These are phyloP conservation scores for Kickxella alabastrina DNA, from an alignment of 192 early-diverging fungal genomes.

Conservation along the genomic window DNA sequence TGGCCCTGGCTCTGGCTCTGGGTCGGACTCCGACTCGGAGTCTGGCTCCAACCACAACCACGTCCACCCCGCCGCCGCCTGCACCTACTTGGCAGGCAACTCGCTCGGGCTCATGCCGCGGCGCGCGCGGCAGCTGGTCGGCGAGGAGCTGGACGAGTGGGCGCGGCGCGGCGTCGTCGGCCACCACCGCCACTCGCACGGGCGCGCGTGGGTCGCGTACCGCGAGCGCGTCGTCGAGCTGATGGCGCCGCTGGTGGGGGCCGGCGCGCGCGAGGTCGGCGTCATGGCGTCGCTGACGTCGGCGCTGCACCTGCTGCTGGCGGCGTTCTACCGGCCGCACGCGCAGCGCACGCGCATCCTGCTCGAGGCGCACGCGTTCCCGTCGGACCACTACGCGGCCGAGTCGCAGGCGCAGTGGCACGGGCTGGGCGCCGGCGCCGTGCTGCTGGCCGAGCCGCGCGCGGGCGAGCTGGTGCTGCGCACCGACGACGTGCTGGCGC, in stretches of 20 bases:
- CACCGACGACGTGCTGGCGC: slow-evolving; percentile 76
- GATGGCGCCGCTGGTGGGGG: slow-evolving; percentile 77
- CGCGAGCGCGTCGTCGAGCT: slow-evolving; percentile 72
- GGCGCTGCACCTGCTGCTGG: slow-evolving; percentile 87
- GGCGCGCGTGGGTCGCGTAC: slow-evolving; percentile 82
- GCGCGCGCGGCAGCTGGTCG: slow-evolving; percentile 59
- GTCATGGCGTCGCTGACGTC: slow-evolving; percentile 91
- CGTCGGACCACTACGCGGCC: slow-evolving; percentile 92
- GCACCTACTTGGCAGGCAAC: slow-evolving; percentile 90
- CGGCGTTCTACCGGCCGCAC: slow-evolving; percentile 91
- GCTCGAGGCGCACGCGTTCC: slow-evolving; percentile 91
- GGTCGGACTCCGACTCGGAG: slow-evolving; percentile 5
- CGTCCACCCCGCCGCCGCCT: slow-evolving; percentile 17
- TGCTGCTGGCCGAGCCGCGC: slow-evolving; percentile 74
- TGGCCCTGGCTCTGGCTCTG: too few species aligned
- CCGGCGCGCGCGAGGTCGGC: slow-evolving; percentile 63
- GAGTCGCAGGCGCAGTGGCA: slow-evolving; percentile 87
- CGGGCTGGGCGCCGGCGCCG: slow-evolving; percentile 53
- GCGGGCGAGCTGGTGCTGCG: slow-evolving; percentile 65
- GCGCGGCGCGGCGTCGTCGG: slow-evolving; percentile 77
- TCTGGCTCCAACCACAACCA: slow-evolving; percentile 18
- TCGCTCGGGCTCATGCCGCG: slow-evolving; percentile 87
- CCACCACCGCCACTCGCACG: slow-evolving; percentile 79
- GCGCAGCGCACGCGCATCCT: slow-evolving; percentile 72
- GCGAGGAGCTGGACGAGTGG: slow-evolving; percentile 92